Evolutionary conservation across 2,329 filamentous ascomycete genomes (phyloP).

Genomic region (Exophiala viscosa): DNA sequence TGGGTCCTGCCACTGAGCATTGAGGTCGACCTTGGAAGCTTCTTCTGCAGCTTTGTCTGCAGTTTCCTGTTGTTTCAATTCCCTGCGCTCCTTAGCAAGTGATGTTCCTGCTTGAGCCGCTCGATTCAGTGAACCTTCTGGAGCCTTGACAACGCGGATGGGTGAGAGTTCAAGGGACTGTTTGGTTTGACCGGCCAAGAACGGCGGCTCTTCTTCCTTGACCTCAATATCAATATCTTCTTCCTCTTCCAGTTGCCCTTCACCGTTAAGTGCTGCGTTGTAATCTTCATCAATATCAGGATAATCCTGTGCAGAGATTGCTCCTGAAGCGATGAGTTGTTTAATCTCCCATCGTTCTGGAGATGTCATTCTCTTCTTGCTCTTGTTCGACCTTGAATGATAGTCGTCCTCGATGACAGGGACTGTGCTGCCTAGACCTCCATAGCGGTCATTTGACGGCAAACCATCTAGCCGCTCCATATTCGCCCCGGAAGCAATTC

Average conservation of each 20-base stretch:
- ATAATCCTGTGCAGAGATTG: conserved; percentile 87
- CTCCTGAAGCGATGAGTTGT: conserved; percentile 91
- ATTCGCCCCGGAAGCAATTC: conserved; percentile 86
- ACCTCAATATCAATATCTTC: conserved; percentile 96
- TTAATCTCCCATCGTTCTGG: conserved; percentile 97
- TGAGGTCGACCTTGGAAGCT: conserved; percentile 72
- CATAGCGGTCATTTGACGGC: conserved; percentile 57
- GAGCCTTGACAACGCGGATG: conserved; percentile 93
- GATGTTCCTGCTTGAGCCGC: conserved; percentile 91
- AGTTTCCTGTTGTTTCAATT: conserved; percentile 81
- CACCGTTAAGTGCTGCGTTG: conserved; percentile 78
- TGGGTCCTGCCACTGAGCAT: conserved; percentile 92
- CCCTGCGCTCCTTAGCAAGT: conserved; percentile 83
- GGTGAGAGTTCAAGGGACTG: conserved; percentile 92
- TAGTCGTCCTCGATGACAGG: conserved; percentile 63
- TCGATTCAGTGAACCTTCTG: conserved; percentile 95
- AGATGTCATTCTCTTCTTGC: conserved; percentile 90
- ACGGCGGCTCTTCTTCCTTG: conserved; percentile 91
- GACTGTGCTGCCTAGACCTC: conserved; percentile 50
- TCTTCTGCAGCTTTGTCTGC: conserved; percentile 74
- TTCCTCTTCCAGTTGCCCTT: conserved; percentile 79
- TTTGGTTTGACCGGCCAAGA: conserved; percentile 92
- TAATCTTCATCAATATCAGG: conserved; percentile 94
- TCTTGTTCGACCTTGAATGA: conserved; percentile 53
- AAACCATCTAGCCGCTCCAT: conserved; percentile 71